Percentiles rank a stretch among this genome's conserved stretches.
phyloP scores from a whole-genome alignment of 1,284 basidiomycete genomes.

The Ustilago curta region DNA sequence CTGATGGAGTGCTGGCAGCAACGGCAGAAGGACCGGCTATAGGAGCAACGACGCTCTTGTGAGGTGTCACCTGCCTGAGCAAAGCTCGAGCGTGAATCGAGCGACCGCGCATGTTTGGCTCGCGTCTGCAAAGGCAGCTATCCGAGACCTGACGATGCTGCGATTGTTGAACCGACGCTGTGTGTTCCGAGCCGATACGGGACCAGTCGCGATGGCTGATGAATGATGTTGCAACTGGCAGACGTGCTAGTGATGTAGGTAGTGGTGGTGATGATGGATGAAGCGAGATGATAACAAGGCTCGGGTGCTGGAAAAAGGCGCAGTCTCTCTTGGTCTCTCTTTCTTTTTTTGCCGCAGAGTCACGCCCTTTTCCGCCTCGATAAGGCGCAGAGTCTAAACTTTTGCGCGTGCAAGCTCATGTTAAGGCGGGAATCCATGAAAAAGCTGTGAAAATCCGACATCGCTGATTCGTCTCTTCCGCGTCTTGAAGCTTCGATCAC shows the following conservation, averaged over 20 bases:
- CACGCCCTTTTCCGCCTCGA: conserved; percentile 7
- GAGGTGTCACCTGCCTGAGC: conserved; percentile 31
- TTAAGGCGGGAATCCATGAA: conserved; percentile 6
- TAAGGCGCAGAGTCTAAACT: conserved; percentile 14
- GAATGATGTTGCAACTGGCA: neutral
- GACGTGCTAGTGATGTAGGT: neutral
- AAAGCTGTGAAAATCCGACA: neutral
- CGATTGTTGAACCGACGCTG: conserved; percentile 2
- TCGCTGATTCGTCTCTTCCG: conserved; percentile 25
- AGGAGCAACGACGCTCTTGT: conserved; percentile 21
- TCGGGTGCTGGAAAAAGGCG: conserved; percentile 4
- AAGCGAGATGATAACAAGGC: neutral
- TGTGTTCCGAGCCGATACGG: neutral
- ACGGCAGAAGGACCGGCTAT: conserved; percentile 25
- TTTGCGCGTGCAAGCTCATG: neutral
- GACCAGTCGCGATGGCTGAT: neutral
- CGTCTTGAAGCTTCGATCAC: conserved; percentile 28
- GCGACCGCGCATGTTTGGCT: conserved; percentile 44
- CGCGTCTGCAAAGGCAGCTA: conserved; percentile 17
- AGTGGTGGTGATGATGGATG: conserved; percentile 1
- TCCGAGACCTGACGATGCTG: neutral
- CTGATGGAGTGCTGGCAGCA: conserved; percentile 8
- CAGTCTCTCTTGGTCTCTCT: neutral
- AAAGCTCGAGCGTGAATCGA: conserved; percentile 47
- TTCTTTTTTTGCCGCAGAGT: conserved; percentile 1